Conservation (phyloP, 2,329 filamentous ascomycete species). For the Fusarium nygamai region DNA sequence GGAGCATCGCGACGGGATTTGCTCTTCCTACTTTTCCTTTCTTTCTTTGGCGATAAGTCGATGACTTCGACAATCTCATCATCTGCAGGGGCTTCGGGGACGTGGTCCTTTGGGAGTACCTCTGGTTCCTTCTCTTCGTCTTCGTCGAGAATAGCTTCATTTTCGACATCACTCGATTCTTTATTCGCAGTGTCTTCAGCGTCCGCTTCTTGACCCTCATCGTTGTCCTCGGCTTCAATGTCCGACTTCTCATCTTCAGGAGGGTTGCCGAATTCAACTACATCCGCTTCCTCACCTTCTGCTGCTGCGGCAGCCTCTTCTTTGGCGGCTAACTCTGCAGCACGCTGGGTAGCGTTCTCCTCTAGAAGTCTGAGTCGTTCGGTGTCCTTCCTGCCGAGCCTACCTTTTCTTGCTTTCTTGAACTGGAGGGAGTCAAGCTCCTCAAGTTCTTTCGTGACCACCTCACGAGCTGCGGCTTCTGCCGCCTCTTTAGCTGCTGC, state of each 20-base stretch:
- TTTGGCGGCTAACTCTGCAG: constrained; percentile 35
- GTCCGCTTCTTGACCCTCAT: neutral
- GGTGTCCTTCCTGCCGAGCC: constrained; percentile 39
- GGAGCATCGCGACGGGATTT: constrained; percentile 51
- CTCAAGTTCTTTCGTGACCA: constrained; percentile 23
- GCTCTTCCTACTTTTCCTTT: constrained; percentile 56
- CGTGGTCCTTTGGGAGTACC: constrained; percentile 46
- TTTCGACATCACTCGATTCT: constrained; percentile 35
- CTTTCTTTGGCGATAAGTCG: constrained; percentile 59
- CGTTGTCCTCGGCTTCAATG: neutral
- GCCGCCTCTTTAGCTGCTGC: constrained; percentile 26
- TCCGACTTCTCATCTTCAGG: constrained; percentile 9
- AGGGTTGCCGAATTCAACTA: neutral
- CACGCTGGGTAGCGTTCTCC: constrained; percentile 28
- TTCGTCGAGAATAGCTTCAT: constrained; percentile 33
- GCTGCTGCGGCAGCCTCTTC: constrained; percentile 29
- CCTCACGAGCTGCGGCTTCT: constrained; percentile 39
- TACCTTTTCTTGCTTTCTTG: constrained; percentile 40
- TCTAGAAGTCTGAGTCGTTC: constrained; percentile 33
- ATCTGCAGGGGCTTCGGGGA: constrained; percentile 29
- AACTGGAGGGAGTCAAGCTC: constrained; percentile 29
- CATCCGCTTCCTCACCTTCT: constrained; percentile 5
- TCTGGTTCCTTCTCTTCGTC: constrained; percentile 43
- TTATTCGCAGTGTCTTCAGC: neutral
- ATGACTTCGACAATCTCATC: constrained; percentile 56